These are phyloP conservation scores for Barbarea vulgaris DNA, from an alignment of 345 rosid genomes.

Conservation along the genomic window DNA sequence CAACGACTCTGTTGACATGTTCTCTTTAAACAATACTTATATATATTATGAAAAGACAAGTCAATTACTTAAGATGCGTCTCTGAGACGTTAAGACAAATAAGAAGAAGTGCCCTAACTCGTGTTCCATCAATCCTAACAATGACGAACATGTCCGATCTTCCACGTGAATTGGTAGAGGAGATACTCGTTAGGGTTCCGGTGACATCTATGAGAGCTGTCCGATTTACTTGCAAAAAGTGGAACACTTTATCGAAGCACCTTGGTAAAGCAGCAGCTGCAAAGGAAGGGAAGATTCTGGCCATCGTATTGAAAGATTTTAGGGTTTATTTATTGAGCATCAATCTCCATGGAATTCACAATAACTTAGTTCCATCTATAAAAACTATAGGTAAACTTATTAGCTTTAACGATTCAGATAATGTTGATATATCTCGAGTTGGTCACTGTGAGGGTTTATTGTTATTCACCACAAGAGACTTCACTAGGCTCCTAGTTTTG, in stretches of 20 bases:
- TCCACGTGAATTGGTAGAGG: not conserved
- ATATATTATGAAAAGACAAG: too few species aligned
- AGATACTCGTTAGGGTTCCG: constrained; percentile 3
- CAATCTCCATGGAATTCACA: too few species aligned
- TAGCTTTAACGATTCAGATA: too few species aligned
- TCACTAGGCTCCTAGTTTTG: not conserved
- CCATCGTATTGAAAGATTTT: too few species aligned
- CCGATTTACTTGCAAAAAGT: not conserved
- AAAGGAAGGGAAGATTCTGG: too few species aligned
- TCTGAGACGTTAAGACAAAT: too few species aligned
- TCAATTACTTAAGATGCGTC: too few species aligned
- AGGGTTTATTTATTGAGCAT: too few species aligned
- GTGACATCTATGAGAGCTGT: not conserved
- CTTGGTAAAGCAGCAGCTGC: too few species aligned
- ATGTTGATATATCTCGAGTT: not conserved
- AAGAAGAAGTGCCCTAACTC: not conserved
- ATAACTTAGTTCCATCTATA: too few species aligned
- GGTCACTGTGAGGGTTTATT: not conserved
- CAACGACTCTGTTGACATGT: constrained; percentile 48
- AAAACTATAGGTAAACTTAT: too few species aligned
- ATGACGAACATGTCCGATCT: constrained; percentile 4
- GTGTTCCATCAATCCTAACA: not conserved
- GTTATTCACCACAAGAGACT: not conserved
- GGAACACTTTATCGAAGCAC: constrained; percentile 17
- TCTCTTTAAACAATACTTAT: too few species aligned